Evolutionary conservation across 2,329 filamentous ascomycete genomes (phyloP), one percentile per base, ranked within the genome.

Genomic region (Huntiella moniliformis): DNA sequence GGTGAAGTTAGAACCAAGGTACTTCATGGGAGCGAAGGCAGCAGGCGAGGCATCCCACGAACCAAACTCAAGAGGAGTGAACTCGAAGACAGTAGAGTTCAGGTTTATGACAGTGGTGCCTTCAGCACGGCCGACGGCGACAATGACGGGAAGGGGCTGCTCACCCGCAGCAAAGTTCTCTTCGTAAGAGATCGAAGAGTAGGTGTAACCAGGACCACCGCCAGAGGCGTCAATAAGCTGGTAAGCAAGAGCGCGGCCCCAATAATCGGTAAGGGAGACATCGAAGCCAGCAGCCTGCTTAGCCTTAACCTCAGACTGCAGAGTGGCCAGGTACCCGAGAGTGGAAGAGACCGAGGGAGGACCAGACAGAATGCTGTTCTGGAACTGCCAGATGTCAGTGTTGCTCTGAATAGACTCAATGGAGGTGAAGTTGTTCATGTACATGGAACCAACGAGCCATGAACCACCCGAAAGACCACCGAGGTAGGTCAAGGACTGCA

Each of bases 391-490:
- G 43, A 67, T 53, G 7, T 45, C 13, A 16, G 40, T 52, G 42
- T 58, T 59, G 22, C 54, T 56, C 50, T 63, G 59, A 3, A 65
- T 42, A 40, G 59, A 59, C 40, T 71, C 61, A 3, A 87, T 70
- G 0, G 77, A 75, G 7, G 77, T 80, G 58, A 85, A 92, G 63
- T 92, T 92, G 67, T 94, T 94, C 54, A 76, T 66, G 56, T 75
- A 87, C 7, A 93, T 65, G 46, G 79, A 84, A n/a, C 83, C 82
- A 4, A 92, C 72, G 13, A 92, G 67, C 86, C 86, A 93, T 44
- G 78, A 75, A 45, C 85, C 85, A 28, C 86, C 85, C 5, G 82
- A 88, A 3, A 93, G 67, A 6, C 83, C 85, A 2, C 83, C 70
- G 10, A 92, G 59, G 57, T 93, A 94, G 0, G 84, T 93, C 0